Conservation (phyloP, 139 green algal species). For the Chlamydomonas sp. region DNA sequence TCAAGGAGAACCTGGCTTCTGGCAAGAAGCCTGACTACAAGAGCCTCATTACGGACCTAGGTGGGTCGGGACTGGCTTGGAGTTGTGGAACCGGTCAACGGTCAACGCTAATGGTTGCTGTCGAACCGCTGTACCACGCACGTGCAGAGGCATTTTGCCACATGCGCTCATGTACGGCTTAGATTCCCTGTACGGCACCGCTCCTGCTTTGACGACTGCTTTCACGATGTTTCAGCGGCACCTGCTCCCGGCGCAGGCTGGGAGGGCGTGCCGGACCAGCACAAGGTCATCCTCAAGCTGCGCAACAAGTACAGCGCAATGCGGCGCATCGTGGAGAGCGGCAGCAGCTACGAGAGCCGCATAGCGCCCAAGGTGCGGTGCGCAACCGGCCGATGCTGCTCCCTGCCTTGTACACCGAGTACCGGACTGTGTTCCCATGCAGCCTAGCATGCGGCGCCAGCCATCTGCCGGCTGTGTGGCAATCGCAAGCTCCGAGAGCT, state of each 20-base stretch:
- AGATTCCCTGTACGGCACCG: too few species aligned
- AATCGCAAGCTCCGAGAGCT: too few species aligned
- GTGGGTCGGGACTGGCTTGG: not conserved
- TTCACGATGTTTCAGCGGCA: not conserved
- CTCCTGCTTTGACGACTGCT: not conserved
- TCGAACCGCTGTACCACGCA: too few species aligned
- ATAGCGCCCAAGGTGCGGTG: constrained; percentile 1
- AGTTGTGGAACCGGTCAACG: not conserved
- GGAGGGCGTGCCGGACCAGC: constrained; percentile 13
- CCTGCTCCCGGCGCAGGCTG: not conserved
- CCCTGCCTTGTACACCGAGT: too few species aligned
- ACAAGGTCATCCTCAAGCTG: constrained; percentile 24
- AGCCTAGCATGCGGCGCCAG: too few species aligned
- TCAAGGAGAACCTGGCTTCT: not conserved
- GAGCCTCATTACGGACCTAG: constrained; percentile 4
- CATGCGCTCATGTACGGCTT: not conserved
- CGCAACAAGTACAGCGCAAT: constrained; percentile 37
- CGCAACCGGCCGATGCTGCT: too few species aligned
- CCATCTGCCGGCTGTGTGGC: too few species aligned
- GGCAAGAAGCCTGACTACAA: constrained; percentile 22
- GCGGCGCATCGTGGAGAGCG: constrained; percentile 28
- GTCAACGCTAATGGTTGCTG: not conserved
- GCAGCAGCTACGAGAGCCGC: not conserved
- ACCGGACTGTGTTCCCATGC: too few species aligned
- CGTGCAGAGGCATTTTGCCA: too few species aligned